Evolutionary conservation across 2,329 filamentous ascomycete genomes (phyloP), one percentile per base, ranked within the genome.

Genomic region (Colletotrichum paranaense): DNA sequence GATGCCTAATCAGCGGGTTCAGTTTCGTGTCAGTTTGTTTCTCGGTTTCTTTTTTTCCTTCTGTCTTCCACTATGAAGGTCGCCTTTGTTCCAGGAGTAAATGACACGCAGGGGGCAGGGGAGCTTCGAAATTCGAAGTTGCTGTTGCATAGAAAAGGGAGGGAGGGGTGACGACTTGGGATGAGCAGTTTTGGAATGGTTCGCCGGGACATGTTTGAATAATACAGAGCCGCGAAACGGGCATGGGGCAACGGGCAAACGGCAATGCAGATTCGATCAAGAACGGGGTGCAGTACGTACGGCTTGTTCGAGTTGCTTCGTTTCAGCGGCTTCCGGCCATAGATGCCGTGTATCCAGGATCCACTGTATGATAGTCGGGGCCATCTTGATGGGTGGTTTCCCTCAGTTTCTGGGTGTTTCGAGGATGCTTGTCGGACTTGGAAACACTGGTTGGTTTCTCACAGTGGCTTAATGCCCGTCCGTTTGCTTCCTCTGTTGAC

Each of bases 271-370:
- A 26, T 60, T 59, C 53, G 38, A 30, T 53, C 24, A 24, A 5
- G n/a, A 26, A 62, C 26, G 52, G 42, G 60, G 58, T 30, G 65
- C n/a, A 60, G 12, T 79, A 55, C 84, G 78, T 81, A 89, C 89
- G 71, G 82, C 82, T 38, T 80, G 80, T 75, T 83, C 80, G 42
- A 89, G 85, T 32, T 90, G 81, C 42, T 81, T 81, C 14, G 89
- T 90, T 78, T 86, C 81, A 59, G 78, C 80, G 26, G 85, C 88
- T 67, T 81, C 81, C n/a, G 88, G 86, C 88, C 89, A 92, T 64
- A 92, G 83, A 3, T 80, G 76, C 49, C 90, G 85, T 4, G 91
- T 92, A 81, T 92, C 90, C 49, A 92, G 81, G 68, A 91, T 82
- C 88, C 90, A 92, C 81, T 91, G 89, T 72, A 91, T 83, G 63